phyloP scores from a whole-genome alignment of 2,329 filamentous ascomycete genomes.

The Aspergillaceae sp. region DNA sequence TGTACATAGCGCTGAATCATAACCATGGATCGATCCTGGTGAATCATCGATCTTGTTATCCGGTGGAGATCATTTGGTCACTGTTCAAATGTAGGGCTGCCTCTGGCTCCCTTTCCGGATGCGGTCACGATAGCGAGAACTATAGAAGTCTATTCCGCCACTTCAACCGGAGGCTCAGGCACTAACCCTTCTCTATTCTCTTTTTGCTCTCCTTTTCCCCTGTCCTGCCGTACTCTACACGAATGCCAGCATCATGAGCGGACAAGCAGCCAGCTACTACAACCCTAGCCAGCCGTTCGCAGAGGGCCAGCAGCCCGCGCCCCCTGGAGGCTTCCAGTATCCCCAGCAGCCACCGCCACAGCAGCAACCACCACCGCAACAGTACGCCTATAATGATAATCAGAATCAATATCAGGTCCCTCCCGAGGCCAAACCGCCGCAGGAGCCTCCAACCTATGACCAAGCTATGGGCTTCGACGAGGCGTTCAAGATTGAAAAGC shows the following conservation, averaged over 20 bases:
- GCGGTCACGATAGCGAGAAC: neutral
- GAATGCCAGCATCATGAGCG: slow-evolving; percentile 22
- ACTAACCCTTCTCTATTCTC: neutral
- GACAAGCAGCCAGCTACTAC: slow-evolving; percentile 31
- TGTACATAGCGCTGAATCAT: neutral
- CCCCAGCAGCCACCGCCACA: slow-evolving; percentile 11
- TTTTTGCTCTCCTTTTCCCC: slow-evolving; percentile 2
- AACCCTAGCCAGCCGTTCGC: slow-evolving; percentile 18
- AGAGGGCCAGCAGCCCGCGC: slow-evolving; percentile 8
- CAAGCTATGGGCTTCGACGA: slow-evolving; percentile 56
- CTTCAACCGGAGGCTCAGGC: neutral
- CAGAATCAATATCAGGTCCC: slow-evolving; percentile 5
- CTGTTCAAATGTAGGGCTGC: neutral
- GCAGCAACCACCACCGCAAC: slow-evolving; percentile 20
- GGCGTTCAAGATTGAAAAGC: slow-evolving; percentile 69
- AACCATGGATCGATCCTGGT: neutral
- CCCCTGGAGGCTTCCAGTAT: neutral
- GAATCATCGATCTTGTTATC: slow-evolving; percentile 1
- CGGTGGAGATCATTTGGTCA: no score
- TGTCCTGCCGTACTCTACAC: neutral
- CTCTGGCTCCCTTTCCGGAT: neutral
- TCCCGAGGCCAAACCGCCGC: slow-evolving; percentile 21
- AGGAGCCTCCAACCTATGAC: slow-evolving; percentile 31
- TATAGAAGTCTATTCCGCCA: neutral
- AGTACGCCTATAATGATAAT: slow-evolving; percentile 7